phyloP scores from a whole-genome alignment of 208 protist species.

The Tritrichomonas musculus region DNA sequence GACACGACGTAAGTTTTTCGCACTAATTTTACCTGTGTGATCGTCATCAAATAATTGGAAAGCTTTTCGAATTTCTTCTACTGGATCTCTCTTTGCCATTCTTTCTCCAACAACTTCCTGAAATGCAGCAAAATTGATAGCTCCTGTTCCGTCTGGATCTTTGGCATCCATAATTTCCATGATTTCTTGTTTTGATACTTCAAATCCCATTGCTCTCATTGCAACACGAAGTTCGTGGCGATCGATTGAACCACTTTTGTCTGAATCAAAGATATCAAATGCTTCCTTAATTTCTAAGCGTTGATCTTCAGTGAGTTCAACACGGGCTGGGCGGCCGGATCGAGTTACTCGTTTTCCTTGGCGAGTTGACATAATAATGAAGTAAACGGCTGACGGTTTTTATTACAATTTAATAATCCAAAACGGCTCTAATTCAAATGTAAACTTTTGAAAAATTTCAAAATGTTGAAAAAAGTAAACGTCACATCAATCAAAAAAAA shows the following conservation, averaged over 20 bases:
- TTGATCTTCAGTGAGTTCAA: constrained; percentile 35
- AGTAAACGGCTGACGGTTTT: no score
- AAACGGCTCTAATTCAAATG: no score
- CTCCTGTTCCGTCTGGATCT: not conserved
- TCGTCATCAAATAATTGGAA: constrained; percentile 64
- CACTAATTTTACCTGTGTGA: constrained; percentile 54
- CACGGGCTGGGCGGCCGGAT: not conserved
- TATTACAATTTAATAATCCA: no score
- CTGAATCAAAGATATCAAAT: constrained; percentile 34
- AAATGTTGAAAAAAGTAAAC: no score
- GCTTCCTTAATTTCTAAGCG: constrained; percentile 29
- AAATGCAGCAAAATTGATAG: constrained; percentile 22
- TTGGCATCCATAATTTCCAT: constrained; percentile 32
- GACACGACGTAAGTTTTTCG: constrained; percentile 56
- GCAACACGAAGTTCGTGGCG: constrained; percentile 29
- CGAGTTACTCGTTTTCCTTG: no score
- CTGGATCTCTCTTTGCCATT: constrained; percentile 69
- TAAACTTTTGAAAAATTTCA: no score
- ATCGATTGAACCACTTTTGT: constrained; percentile 34
- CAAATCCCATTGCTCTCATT: constrained; percentile 11
- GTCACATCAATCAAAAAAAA: no score
- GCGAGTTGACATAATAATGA: no score
- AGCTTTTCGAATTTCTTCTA: constrained; percentile 60
- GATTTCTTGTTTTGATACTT: constrained; percentile 32
- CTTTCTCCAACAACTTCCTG: constrained; percentile 63